Percentiles rank a stretch among this genome's conserved stretches.
Evolutionary conservation across 2,329 filamentous ascomycete species (phyloP).

Genomic region (Penicillium concentricum): DNA sequence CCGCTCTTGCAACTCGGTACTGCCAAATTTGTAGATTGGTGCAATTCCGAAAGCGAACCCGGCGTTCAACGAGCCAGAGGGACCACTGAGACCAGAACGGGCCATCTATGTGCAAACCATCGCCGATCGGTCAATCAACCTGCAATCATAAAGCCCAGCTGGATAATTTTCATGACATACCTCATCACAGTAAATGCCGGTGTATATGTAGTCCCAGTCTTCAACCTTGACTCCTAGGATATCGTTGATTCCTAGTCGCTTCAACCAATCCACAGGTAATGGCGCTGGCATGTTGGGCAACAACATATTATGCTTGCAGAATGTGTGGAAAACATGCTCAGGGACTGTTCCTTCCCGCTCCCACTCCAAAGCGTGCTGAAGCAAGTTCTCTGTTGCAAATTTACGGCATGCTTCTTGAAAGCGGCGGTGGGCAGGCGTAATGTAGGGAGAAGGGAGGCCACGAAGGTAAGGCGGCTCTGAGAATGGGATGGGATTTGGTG

Average conservation of each 20-base stretch:
- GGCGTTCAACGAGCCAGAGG: slow-evolving; percentile 63
- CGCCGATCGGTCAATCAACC: neutral
- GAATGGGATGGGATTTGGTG: slow-evolving; percentile 58
- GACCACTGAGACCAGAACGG: slow-evolving; percentile 64
- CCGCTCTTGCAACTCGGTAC: slow-evolving; percentile 59
- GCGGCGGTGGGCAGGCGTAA: slow-evolving; percentile 61
- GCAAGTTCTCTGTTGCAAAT: slow-evolving; percentile 64
- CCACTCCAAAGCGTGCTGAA: slow-evolving; percentile 66
- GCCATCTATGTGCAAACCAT: slow-evolving; percentile 50
- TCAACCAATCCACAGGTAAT: slow-evolving; percentile 66
- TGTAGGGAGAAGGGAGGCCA: slow-evolving; percentile 70
- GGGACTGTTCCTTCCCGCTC: slow-evolving; percentile 65
- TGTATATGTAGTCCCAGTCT: slow-evolving; percentile 72
- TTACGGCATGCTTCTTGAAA: slow-evolving; percentile 68
- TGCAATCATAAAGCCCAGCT: neutral
- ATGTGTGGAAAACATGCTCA: slow-evolving; percentile 62
- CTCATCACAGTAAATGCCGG: slow-evolving; percentile 69
- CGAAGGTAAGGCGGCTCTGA: slow-evolving; percentile 70
- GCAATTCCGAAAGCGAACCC: slow-evolving; percentile 73
- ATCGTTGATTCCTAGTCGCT: slow-evolving; percentile 63
- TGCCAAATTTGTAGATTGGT: slow-evolving; percentile 68
- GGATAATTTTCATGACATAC: slow-evolving; percentile 25
- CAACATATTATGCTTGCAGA: slow-evolving; percentile 66
- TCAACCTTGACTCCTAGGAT: slow-evolving; percentile 68
- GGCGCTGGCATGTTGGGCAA: slow-evolving; percentile 69